These are phyloP conservation scores for Nakazawaea laoshanensis DNA, from an alignment of 805 yeast genomes.

Conservation along the genomic window DNA sequence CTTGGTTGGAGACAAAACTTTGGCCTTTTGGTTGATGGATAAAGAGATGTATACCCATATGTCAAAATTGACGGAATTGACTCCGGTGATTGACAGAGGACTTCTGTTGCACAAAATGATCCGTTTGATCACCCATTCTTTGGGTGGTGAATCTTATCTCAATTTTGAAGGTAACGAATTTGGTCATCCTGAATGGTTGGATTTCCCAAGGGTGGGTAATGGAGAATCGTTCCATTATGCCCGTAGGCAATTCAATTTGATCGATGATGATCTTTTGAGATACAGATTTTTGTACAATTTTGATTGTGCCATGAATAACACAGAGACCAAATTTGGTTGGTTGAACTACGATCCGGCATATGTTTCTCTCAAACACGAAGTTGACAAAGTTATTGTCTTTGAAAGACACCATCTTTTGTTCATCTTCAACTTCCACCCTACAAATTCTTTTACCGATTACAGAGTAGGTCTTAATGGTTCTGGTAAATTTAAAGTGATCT, in stretches of 20 bases:
- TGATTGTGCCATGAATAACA: conserved; percentile 75
- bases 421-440: conserved; percentile 86
- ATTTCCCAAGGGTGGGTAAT: conserved; percentile 90
- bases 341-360: conserved; percentile 66
- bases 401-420: conserved; percentile 84
- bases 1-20: conserved; percentile 90
- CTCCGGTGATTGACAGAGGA: conserved; percentile 83
- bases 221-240: conserved; percentile 87
- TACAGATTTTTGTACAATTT: conserved; percentile 74
- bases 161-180: conserved; percentile 97
- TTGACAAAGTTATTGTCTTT: conserved; percentile 81
- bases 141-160: conserved; percentile 97
- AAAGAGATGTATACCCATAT: conserved; percentile 96
- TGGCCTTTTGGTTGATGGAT: conserved; percentile 98
- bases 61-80: conserved; percentile 66
- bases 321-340: conserved; percentile 68
- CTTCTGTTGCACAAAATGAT: conserved; percentile 86
- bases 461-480: conserved; percentile 80
- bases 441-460: conserved; percentile 75
- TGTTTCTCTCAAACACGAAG: conserved; percentile 80
- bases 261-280: conserved; percentile 71
- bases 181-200: conserved; percentile 99
- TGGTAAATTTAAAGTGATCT: conserved; percentile 67
- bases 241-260: conserved; percentile 86
- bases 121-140: conserved; percentile 72